phyloP scores from a whole-genome alignment of 805 yeast genomes.

The Torulaspora gathmanii region DNA sequence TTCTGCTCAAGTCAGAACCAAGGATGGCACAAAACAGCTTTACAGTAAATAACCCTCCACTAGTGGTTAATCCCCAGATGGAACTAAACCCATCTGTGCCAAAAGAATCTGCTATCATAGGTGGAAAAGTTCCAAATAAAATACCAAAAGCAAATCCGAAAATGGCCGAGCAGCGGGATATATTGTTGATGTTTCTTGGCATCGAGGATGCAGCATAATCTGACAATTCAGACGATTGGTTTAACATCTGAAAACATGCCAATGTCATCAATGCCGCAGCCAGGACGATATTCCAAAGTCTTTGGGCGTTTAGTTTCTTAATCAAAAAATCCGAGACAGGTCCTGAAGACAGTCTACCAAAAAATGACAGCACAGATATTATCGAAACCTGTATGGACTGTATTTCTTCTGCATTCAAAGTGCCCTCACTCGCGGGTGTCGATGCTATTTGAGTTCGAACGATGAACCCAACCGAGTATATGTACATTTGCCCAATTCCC shows the following conservation, averaged over 20 bases:
- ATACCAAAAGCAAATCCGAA: slow-evolving; percentile 68
- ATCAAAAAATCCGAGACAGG: slow-evolving; percentile 58
- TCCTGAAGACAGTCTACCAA: slow-evolving; percentile 63
- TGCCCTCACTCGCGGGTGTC: slow-evolving; percentile 14
- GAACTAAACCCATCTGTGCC: slow-evolving; percentile 67
- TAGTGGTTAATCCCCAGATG: slow-evolving; percentile 69
- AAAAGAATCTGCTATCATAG: slow-evolving; percentile 66
- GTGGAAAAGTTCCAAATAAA: slow-evolving; percentile 69
- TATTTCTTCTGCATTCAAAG: slow-evolving; percentile 39
- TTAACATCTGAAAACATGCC: slow-evolving; percentile 35
- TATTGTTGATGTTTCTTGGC: slow-evolving; percentile 36
- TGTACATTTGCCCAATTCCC: slow-evolving; percentile 68
- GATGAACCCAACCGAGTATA: slow-evolving; percentile 70
- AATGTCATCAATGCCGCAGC: slow-evolving; percentile 36
- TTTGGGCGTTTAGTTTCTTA: slow-evolving; percentile 47
- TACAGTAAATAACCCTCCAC: slow-evolving; percentile 60
- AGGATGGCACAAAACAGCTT: slow-evolving; percentile 51
- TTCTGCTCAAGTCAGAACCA: slow-evolving; percentile 49
- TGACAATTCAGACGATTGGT: not conserved
- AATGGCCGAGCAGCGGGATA: slow-evolving; percentile 48
- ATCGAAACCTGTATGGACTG: slow-evolving; percentile 72
- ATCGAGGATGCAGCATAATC: slow-evolving; percentile 3
- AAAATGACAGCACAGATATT: slow-evolving; percentile 58
- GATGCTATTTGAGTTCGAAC: slow-evolving; percentile 45
- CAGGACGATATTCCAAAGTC: slow-evolving; percentile 58